Conservation (phyloP, 768 basidiomycete species). For the Mycena amicta region DNA sequence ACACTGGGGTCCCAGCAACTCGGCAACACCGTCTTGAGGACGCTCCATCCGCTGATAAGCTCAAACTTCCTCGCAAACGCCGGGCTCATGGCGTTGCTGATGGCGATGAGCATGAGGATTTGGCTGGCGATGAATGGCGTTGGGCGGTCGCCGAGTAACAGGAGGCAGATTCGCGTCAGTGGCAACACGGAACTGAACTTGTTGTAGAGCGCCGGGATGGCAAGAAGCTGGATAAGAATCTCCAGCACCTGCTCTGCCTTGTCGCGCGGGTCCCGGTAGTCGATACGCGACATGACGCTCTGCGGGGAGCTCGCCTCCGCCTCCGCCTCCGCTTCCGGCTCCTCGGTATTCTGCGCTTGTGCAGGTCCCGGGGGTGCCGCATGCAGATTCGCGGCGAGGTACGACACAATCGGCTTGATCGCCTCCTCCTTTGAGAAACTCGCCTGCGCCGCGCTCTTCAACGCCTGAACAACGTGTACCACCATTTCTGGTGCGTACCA, state of each 20-base stretch:
- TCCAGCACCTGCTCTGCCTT: slow-evolving; percentile 72
- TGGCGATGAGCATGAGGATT: slow-evolving; percentile 59
- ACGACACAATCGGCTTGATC: slow-evolving; percentile 86
- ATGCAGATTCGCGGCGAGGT: slow-evolving; percentile 79
- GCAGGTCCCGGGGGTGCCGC: slow-evolving; percentile 53
- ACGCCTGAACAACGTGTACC: slow-evolving; percentile 55
- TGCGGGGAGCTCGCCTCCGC: slow-evolving; percentile 47
- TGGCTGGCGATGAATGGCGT: slow-evolving; percentile 58
- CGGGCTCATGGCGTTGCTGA: slow-evolving; percentile 54
- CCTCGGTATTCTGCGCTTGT: slow-evolving; percentile 1
- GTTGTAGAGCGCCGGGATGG: slow-evolving; percentile 55
- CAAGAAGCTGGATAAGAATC: slow-evolving; percentile 63
- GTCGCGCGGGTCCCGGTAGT: slow-evolving; percentile 48
- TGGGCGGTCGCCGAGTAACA: slow-evolving; percentile 81
- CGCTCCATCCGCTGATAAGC: slow-evolving; percentile 80
- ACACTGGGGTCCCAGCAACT: slow-evolving; percentile 68
- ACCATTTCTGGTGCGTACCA: slow-evolving; percentile 67
- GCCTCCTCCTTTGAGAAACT: slow-evolving; percentile 73
- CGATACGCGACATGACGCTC: slow-evolving; percentile 60
- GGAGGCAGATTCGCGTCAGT: slow-evolving; percentile 73
- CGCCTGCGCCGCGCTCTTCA: slow-evolving; percentile 62
- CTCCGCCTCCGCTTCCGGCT: slow-evolving; percentile 20
- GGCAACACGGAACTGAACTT: slow-evolving; percentile 79
- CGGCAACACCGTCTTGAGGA: slow-evolving; percentile 70
- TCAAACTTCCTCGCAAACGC: slow-evolving; percentile 85